Evolutionary conservation across 768 basidiomycete genomes (phyloP).

Genomic region (Goffeauzyma gilvescens): DNA sequence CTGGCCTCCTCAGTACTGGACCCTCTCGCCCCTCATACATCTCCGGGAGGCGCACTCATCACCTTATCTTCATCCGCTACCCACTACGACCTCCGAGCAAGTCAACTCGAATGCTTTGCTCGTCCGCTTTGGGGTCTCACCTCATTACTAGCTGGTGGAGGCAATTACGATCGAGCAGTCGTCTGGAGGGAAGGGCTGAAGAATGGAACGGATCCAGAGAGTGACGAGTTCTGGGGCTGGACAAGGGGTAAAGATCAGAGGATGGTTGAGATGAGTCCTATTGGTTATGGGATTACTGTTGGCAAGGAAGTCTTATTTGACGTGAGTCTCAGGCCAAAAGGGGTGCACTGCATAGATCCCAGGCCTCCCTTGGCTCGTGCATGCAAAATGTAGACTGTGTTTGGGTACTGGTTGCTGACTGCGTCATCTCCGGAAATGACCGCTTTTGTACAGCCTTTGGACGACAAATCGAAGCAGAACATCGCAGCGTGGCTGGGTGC

Average conservation of each 20-base stretch:
- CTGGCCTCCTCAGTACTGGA: constrained; percentile 38
- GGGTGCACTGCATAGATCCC: too few relatives aligned
- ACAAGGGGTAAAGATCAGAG: constrained; percentile 58
- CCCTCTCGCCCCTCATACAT: constrained; percentile 49
- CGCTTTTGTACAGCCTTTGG: constrained; percentile 34
- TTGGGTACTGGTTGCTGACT: not conserved
- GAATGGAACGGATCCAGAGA: constrained; percentile 48
- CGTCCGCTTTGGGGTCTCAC: constrained; percentile 60
- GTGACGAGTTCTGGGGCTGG: constrained; percentile 55
- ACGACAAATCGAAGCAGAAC: constrained; percentile 39
- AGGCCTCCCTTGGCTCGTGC: too few relatives aligned
- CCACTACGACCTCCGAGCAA: constrained; percentile 50
- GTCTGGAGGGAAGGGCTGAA: constrained; percentile 50
- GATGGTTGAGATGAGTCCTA: constrained; percentile 64
- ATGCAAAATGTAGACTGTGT: too few relatives aligned
- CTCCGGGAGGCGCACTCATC: constrained; percentile 52
- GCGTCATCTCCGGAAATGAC: not conserved
- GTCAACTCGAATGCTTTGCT: constrained; percentile 55
- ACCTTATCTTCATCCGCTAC: constrained; percentile 42
- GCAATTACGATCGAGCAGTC: constrained; percentile 39
- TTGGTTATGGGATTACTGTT: constrained; percentile 52
- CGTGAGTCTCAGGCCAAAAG: constrained; percentile 13
- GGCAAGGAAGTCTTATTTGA: constrained; percentile 43
- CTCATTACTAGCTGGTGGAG: constrained; percentile 46
- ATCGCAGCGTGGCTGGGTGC: constrained; percentile 51